Evolutionary conservation across 768 basidiomycete species (phyloP).

Genomic region (Hebeloma cylindrosporum): DNA sequence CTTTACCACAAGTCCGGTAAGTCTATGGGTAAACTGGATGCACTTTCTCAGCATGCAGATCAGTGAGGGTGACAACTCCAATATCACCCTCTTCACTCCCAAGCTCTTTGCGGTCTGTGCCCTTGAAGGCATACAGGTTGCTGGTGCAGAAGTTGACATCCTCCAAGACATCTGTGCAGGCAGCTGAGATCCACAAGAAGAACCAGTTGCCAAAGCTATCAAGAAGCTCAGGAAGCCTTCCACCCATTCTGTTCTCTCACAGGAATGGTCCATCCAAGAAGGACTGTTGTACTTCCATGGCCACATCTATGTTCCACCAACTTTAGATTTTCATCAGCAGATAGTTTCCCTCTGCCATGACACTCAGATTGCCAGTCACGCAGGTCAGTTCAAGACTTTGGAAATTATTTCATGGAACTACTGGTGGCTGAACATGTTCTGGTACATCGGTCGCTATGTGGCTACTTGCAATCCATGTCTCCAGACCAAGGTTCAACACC

Average conservation of each 20-base stretch:
- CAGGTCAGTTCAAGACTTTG: slow-evolving; percentile 28
- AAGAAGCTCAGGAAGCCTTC: too few species aligned
- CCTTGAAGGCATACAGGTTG: too few species aligned
- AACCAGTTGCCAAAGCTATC: too few species aligned
- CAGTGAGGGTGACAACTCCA: slow-evolving; percentile 20
- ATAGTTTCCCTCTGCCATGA: slow-evolving; percentile 18
- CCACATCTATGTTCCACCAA: slow-evolving; percentile 11
- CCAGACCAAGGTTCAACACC: too few species aligned
- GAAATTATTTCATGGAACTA: slow-evolving; percentile 27
- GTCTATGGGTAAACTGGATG: slow-evolving; percentile 19
- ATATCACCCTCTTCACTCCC: slow-evolving; percentile 18
- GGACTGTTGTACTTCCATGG: too few species aligned
- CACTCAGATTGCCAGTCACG: slow-evolving; percentile 28
- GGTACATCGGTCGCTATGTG: too few species aligned
- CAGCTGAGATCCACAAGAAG: not conserved
- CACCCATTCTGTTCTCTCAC: too few species aligned
- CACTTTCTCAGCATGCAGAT: slow-evolving; percentile 23
- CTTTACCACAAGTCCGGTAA: slow-evolving; percentile 29
- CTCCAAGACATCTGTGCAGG: not conserved
- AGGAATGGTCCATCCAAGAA: too few species aligned
- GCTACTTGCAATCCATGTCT: too few species aligned
- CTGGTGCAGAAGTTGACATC: too few species aligned
- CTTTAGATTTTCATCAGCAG: not conserved
- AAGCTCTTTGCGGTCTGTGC: too few species aligned
- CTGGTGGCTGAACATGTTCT: too few species aligned